These are phyloP conservation scores for Phytophthora pluvialis DNA, from an alignment of 352 stramenopile genomes.

Conservation along the genomic window DNA sequence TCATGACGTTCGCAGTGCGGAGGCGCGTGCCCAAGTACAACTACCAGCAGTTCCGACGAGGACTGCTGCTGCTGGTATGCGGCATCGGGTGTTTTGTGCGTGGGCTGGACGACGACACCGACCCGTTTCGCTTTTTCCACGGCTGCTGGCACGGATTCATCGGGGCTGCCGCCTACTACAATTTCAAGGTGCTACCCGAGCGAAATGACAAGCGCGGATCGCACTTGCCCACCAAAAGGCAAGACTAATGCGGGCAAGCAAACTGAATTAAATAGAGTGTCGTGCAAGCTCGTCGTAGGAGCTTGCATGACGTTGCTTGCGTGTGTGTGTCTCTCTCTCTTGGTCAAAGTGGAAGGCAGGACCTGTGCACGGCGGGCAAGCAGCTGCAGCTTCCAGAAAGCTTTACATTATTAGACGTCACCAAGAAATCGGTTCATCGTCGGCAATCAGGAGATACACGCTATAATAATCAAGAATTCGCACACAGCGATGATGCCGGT, in stretches of 20 bases:
- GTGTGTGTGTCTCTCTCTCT: background rate
- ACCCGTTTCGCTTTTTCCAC: conserved; percentile 85
- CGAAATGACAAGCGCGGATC: conserved; percentile 26
- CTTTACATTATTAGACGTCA: too few species aligned
- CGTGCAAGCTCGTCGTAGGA: background rate
- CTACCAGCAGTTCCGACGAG: conserved; percentile 51
- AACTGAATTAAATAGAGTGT: conserved; percentile 16
- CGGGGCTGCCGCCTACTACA: conserved; percentile 72
- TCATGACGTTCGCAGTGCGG: conserved; percentile 49
- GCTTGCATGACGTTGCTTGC: background rate
- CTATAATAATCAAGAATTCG: background rate
- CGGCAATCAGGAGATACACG: too few species aligned
- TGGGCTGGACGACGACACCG: conserved; percentile 72
- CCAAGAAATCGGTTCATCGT: too few species aligned
- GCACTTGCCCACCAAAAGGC: conserved; percentile 49
- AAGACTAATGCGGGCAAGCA: conserved; percentile 22
- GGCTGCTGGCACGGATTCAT: conserved; percentile 84
- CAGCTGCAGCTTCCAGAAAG: too few species aligned
- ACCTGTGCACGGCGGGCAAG: background rate
- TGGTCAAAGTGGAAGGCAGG: background rate
- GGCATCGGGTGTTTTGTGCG: conserved; percentile 66
- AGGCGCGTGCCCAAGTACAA: conserved; percentile 61
- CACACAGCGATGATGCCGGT: conserved; percentile 14
- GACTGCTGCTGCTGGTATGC: conserved; percentile 53
- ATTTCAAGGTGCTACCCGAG: conserved; percentile 66